Conservation (phyloP, 176 grass and related monocot genomes). For the Metroxylon sagu region DNA sequence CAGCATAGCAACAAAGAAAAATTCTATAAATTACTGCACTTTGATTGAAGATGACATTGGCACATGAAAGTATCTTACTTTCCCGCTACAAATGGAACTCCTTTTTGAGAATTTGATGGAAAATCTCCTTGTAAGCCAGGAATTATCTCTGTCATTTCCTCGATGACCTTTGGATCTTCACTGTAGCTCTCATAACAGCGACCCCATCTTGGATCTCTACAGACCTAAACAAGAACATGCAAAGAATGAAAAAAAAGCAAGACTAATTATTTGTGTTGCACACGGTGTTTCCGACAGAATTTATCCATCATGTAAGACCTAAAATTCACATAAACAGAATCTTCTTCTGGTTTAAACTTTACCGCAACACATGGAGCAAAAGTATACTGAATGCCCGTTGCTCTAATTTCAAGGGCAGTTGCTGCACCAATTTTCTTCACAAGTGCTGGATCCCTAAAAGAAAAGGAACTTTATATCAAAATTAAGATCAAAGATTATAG, state of each 20-base stretch:
- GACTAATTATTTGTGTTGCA: background rate
- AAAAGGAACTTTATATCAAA: too few relatives aligned
- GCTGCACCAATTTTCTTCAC: conserved; percentile 1
- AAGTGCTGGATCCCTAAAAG: background rate
- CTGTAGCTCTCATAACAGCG: background rate
- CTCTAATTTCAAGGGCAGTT: conserved; percentile 6
- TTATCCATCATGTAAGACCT: too few relatives aligned
- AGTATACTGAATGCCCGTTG: conserved; percentile 7
- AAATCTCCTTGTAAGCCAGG: conserved; percentile 5
- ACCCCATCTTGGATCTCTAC: conserved; percentile 10
- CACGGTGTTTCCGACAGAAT: too few relatives aligned
- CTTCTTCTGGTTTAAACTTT: too few relatives aligned
- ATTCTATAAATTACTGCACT: too few relatives aligned
- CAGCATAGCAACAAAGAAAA: too few relatives aligned
- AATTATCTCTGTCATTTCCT: conserved; percentile 2
- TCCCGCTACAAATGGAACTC: conserved; percentile 3
- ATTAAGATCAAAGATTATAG: too few relatives aligned
- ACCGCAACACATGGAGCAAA: conserved; percentile 10
- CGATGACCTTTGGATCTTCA: background rate
- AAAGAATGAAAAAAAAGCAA: background rate
- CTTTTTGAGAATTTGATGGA: conserved; percentile 3
- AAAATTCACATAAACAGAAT: too few relatives aligned
- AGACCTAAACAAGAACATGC: background rate
- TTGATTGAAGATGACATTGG: too few relatives aligned
- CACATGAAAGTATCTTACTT: background rate